Evolutionary conservation across 441 rosid species (phyloP).

Genomic region (Theobroma grandiflorum): DNA sequence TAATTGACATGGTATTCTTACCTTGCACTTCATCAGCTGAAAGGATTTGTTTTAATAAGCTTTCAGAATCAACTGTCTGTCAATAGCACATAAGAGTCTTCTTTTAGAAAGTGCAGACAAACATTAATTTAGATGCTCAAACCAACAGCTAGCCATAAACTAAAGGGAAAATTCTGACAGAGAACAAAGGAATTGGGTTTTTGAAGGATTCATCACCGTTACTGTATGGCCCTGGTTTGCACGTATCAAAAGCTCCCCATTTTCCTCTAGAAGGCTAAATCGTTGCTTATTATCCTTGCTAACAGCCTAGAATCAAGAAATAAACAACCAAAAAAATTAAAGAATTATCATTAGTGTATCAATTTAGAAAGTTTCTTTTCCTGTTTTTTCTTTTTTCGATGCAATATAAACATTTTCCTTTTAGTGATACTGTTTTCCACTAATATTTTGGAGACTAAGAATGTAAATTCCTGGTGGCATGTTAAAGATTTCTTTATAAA

Average conservation of each 20-base stretch:
- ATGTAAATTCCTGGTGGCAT: neutral
- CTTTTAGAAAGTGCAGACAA: constrained; percentile 14
- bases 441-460: neutral
- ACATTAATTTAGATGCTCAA: constrained; percentile 15
- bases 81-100: constrained; percentile 21
- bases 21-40: constrained; percentile 80
- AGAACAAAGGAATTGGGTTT: neutral
- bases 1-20: constrained; percentile 20
- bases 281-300: constrained; percentile 89
- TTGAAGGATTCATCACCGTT: constrained; percentile 48
- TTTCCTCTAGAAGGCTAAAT: constrained; percentile 76
- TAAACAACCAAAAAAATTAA: constrained; percentile 16
- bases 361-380: neutral
- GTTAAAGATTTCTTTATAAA: neutral
- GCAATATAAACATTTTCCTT: neutral
- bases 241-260: constrained; percentile 77
- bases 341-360: neutral
- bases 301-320: constrained; percentile 62
- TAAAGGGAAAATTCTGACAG: neutral
- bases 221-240: constrained; percentile 97
- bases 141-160: neutral
- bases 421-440: neutral
- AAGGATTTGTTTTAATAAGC: constrained; percentile 71
- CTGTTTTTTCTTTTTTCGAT: neutral
- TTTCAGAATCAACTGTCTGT: constrained; percentile 81